Evolutionary conservation across 225 moss, liverwort and hornwort genomes (phyloP).

Genomic region (Asterella californica): DNA sequence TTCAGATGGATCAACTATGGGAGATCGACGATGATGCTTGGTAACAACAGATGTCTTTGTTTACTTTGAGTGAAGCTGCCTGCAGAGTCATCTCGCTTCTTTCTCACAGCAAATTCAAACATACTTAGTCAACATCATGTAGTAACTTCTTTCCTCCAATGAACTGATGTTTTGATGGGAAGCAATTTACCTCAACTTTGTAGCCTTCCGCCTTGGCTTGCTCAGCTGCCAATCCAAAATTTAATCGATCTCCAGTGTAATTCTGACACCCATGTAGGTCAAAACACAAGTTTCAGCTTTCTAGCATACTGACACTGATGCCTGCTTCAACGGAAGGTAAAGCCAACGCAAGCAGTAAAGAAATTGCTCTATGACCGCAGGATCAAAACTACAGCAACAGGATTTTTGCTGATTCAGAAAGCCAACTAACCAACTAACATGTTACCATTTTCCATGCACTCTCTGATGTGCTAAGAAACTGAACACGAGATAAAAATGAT

Average conservation of each 20-base stretch:
- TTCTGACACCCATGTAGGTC: conserved; percentile 50
- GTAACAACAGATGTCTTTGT: neutral
- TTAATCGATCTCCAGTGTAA: conserved; percentile 93
- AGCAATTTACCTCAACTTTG: conserved; percentile 74
- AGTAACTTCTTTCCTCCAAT: neutral
- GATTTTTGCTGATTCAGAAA: neutral
- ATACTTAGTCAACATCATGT: neutral
- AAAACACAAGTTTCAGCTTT: neutral
- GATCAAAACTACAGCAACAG: too few species aligned
- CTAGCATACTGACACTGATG: neutral
- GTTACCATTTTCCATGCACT: neutral
- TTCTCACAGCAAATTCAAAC: neutral
- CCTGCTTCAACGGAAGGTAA: neutral
- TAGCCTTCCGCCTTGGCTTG: conserved; percentile 93
- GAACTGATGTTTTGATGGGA: neutral
- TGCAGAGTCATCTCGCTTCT: neutral
- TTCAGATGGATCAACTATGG: neutral
- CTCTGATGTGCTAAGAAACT: neutral
- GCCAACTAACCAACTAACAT: too few species aligned
- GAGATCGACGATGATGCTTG: neutral
- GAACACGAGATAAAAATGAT: neutral
- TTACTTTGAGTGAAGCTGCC: neutral
- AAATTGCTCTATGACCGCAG: neutral
- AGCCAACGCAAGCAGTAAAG: neutral
- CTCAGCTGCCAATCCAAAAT: conserved; percentile 87